Base-by-base conservation (phyloP, 805 yeast species). In the Candida quercuum region DNA sequence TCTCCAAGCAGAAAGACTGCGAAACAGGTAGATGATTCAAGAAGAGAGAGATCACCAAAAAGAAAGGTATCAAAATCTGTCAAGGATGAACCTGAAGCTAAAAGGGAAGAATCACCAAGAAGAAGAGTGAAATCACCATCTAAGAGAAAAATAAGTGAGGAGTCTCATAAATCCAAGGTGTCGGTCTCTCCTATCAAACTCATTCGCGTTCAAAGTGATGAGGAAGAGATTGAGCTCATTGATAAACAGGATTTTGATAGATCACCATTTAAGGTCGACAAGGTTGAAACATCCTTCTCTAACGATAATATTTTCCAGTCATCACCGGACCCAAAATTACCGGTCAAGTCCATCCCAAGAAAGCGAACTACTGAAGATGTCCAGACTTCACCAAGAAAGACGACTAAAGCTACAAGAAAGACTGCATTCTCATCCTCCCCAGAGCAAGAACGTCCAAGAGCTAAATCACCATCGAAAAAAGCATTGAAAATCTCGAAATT, bases 281-380 rank as follows among this genome's bases (percentile, higher is more conserved):
- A 36, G 11, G 12, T 31, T 12, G 57, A 56, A 10, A 45, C 50
- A 1, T 52, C 59, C 9, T 61, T 66, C 42, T 49, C 63, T 1
- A 47, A 48, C 19, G 65, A 61, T 9, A 63, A 64, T 41, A 57
- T 63, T 4, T 65, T 64, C 45, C 71, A 66, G 41, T 41, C 48
- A 8, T 49, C 57, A 1, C 50, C 54, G 9, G 49, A 47, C 9
- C 20, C 38, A 20, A 42, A n/a, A n/a, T n/a, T 37, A 11, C 6
- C 40, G 3, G 42, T 38, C 14, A 50, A 48, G 26, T 13, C 32
- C 2, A 49, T 53, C n/a, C 59, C 59, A 25, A 44, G 42, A 24
- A 54, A 54, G 29, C 53, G 59, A 39, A 6, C 37, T 15, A 38
- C 45, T 13, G 54, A 49, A 19, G 28, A 39, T 4, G 17, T 37